Evolutionary conservation across 179 eudicot genomes (phyloP), one percentile per base, ranked within the genome.

Genomic region (Patellifolia procumbens): DNA sequence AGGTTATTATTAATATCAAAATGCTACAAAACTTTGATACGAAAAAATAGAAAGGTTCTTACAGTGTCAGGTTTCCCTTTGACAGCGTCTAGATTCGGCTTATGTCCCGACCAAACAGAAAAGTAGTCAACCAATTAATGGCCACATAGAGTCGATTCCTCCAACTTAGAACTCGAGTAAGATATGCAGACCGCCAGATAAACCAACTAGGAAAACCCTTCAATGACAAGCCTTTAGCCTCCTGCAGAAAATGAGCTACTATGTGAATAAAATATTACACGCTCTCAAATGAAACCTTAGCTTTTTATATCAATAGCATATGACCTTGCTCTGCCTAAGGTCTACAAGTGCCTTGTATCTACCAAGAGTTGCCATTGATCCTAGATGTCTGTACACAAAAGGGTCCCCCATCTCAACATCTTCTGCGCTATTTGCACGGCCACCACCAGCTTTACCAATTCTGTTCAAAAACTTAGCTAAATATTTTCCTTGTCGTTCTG

Each of bases 331-430:
- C 83, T 93, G 92, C 81, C 99, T 86, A 22, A 95, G 88, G 85
- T 95, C 99, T 79, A 93, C 99, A 46, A 95, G 96, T 61, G 99
- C 99, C 83, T 95, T 95, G 87, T 89, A 95, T 69, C 99, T 85
- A 74, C 99, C 99, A 67, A 95, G 52, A 34, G 99, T 93, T 34
- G 99, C 99, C 99, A 95, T 95, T 83, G 95, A 90, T 29, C 99
- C 99, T 73, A 95, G 61, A 87, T 95, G 99, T 83, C 70, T 88
- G 85, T 95, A 95, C 26, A 90, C 92, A 78, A 95, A 95, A 13
- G 94, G 84, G 16, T 81, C 80, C 26, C 98, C 99, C 3, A 90
- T 74, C 42, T 88, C 94, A 46, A 87, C 53, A 19, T 90, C 90
- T 53, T 81, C 74, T 55, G 86, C 84, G 37, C 81, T 78, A 74